Conservation (phyloP, 1,284 basidiomycete species). For the Wallemia mellicola region DNA sequence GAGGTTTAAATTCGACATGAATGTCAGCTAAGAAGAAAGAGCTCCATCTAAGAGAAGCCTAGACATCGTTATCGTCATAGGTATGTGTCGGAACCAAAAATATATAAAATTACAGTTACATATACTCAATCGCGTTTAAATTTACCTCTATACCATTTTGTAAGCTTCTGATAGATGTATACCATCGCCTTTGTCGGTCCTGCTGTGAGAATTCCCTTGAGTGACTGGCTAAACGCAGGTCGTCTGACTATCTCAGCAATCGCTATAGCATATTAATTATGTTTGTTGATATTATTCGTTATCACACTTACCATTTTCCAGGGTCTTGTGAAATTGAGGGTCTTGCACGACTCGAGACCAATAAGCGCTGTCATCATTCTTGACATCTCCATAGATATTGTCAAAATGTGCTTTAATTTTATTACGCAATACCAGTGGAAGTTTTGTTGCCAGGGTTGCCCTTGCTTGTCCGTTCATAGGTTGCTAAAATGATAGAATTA, state of each 20-base stretch:
- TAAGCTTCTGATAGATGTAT: constrained; percentile 45
- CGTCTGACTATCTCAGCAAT: constrained; percentile 43
- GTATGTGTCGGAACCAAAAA: not conserved
- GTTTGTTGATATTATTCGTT: not conserved
- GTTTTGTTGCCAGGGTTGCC: constrained; percentile 38
- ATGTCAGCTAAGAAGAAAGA: not conserved
- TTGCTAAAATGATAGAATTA: too few relatives aligned
- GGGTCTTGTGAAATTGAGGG: constrained; percentile 20
- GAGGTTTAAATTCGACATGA: not conserved
- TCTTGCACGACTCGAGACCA: constrained; percentile 32
- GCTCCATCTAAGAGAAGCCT: not conserved
- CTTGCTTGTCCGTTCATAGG: constrained; percentile 20
- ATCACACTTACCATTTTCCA: not conserved
- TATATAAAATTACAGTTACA: not conserved
- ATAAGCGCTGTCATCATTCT: constrained; percentile 35
- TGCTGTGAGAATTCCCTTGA: constrained; percentile 62
- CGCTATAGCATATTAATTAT: constrained; percentile 20
- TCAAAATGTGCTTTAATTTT: constrained; percentile 26
- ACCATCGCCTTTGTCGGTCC: constrained; percentile 45
- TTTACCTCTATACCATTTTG: constrained; percentile 38
- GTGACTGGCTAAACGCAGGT: constrained; percentile 50
- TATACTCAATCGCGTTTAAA: not conserved
- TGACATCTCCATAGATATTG: constrained; percentile 7
- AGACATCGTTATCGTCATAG: not conserved
- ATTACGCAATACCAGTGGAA: constrained; percentile 34